Percentiles rank a stretch among this genome's conserved stretches.
These are phyloP conservation scores for Acrocalymma vagum DNA, from an alignment of 2,329 filamentous ascomycete genomes.

Conservation along the genomic window DNA sequence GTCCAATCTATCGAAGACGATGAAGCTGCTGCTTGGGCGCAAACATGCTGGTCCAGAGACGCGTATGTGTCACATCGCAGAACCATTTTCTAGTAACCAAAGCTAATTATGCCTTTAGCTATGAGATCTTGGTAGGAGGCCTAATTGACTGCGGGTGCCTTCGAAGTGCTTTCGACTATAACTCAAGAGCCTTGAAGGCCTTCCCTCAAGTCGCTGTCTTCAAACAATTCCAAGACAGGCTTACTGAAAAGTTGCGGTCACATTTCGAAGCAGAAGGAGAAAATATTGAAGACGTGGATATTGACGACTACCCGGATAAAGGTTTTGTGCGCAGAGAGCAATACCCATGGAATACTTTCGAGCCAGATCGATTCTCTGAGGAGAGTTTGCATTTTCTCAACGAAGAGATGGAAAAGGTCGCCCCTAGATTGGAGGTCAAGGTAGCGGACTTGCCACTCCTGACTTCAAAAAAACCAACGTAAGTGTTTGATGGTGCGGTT, in stretches of 20 bases:
- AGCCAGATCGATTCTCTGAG: slow-evolving; percentile 65
- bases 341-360: slow-evolving; percentile 70
- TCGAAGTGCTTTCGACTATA: slow-evolving; percentile 73
- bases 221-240: slow-evolving; percentile 60
- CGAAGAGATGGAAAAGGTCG: slow-evolving; percentile 69
- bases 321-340: slow-evolving; percentile 73
- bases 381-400: slow-evolving; percentile 75
- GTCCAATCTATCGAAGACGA: slow-evolving; percentile 11
- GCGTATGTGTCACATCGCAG: slow-evolving; percentile 35
- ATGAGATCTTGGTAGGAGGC: slow-evolving; percentile 57
- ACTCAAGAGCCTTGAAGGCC: slow-evolving; percentile 65
- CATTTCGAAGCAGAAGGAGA: slow-evolving; percentile 32
- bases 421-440: slow-evolving; percentile 82
- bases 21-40: slow-evolving; percentile 27
- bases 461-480: slow-evolving; percentile 2
- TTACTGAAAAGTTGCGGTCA: slow-evolving; percentile 45
- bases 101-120: slow-evolving; percentile 30
- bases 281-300: slow-evolving; percentile 52
- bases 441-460: slow-evolving; percentile 80
- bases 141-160: slow-evolving; percentile 70
- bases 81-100: not conserved
- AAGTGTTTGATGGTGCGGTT: no score
- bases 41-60: slow-evolving; percentile 28
- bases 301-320: slow-evolving; percentile 70
- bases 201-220: slow-evolving; percentile 67